Evolutionary conservation across 306 rosid species (phyloP), one percentile per base, ranked within the genome.

Genomic region (Gleditsia sinensis): DNA sequence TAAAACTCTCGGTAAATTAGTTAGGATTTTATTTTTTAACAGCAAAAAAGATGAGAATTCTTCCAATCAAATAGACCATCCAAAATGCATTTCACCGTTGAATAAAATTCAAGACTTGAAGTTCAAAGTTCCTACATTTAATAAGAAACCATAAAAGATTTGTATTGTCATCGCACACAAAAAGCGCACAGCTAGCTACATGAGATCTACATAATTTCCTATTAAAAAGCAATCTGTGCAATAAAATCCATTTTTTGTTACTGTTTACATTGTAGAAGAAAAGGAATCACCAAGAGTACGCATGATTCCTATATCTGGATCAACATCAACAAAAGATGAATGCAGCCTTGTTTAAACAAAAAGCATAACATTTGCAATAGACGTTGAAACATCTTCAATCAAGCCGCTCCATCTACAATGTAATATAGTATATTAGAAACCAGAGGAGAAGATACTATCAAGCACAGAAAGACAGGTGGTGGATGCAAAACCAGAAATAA

Each of bases 381-480:
- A 49, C 76, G 59, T 76, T 61, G 28, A 34, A 60, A 59, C 77
- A 67, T 73, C 87, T 76, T 91, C 87, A 93, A 81, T 91, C 97
- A 36, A 91, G 82, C 68, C 80, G 88, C 80, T 89, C 97, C 97
- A 87, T 91, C 97, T 91, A 72, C 84, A 75, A 55, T 2, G 21
- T 19, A 37, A 57, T 42, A 42, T 25, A 67, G 16, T 49, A 61
- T 14, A 75, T 59, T 42, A 34, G 12, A 65, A 60, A 78, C 24
- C 51, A 19, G 32, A 4, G 16, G 28, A 57, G 51, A 39, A 62
- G 46, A 25, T 67, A 55, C 20, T 11, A 75, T 59, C 53, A 61
- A 24, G 49, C 69, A 55, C 58, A 23, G 7, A 0, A 14, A 57
- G 6, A 7, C 57, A 14, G 21, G 58, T 53, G 40, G 43, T 69